These are phyloP conservation scores for Podaxis sp. DNA, from an alignment of 768 basidiomycete genomes.

Conservation along the genomic window DNA sequence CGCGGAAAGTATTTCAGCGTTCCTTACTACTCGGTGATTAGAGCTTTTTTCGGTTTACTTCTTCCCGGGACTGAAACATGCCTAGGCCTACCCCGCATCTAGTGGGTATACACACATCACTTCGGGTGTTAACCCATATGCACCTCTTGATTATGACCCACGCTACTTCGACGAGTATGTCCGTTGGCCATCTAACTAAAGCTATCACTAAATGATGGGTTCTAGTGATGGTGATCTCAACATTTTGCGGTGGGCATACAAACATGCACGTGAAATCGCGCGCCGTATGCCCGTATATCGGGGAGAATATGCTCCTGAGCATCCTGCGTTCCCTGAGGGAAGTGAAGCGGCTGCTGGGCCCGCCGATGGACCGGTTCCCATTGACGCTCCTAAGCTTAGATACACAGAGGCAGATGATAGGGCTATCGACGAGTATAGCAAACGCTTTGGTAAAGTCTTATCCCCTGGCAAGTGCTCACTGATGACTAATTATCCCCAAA, in stretches of 20 bases:
- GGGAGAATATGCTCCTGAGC: conserved; percentile 33
- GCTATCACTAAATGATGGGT: background rate
- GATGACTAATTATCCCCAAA: background rate
- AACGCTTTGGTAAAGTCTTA: conserved; percentile 27
- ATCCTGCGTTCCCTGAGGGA: conserved; percentile 36
- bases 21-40: conserved; percentile 19
- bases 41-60: background rate
- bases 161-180: conserved; percentile 44
- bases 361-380: conserved; percentile 27
- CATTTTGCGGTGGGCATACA: conserved; percentile 51
- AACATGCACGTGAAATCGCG: conserved; percentile 49
- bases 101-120: conserved; percentile 48
- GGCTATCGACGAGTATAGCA: conserved; percentile 38
- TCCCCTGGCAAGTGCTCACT: background rate
- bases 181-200: background rate
- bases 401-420: conserved; percentile 42
- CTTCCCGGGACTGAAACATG: background rate
- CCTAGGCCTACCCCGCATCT: conserved; percentile 38
- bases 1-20: conserved; percentile 22
- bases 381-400: conserved; percentile 33
- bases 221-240: conserved; percentile 41
- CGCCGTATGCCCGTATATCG: conserved; percentile 50
- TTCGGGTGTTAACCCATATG: conserved; percentile 37
- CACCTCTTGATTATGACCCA: conserved; percentile 43
- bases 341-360: conserved; percentile 28